A percentile compares a stretch with the other conserved stretches of the same genome.
Evolutionary conservation across 2,329 filamentous ascomycete genomes (phyloP).

Genomic region (Aureobasidium lini): DNA sequence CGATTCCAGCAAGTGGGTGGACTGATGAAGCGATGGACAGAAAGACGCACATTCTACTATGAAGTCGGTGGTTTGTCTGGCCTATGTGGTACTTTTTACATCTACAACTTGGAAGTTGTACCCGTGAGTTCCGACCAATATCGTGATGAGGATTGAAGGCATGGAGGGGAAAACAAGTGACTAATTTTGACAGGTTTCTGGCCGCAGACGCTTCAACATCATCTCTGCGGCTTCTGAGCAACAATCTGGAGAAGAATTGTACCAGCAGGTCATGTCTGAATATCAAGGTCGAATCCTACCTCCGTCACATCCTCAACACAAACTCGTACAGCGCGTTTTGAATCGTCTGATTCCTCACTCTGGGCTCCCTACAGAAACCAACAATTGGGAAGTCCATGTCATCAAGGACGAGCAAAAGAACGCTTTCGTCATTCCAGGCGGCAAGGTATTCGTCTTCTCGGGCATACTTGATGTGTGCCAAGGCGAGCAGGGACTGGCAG

Average conservation of each 20-base stretch:
- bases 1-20: conserved; percentile 22
- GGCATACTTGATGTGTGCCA: conserved; percentile 62
- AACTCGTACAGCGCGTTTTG: conserved; percentile 57
- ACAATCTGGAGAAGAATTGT: conserved; percentile 45
- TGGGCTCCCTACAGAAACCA: conserved; percentile 44
- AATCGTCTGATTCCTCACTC: conserved; percentile 58
- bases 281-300: conserved; percentile 51
- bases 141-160: not conserved
- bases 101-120: conserved; percentile 62
- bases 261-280: conserved; percentile 49
- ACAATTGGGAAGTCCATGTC: conserved; percentile 64
- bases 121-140: conserved; percentile 36
- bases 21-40: conserved; percentile 31
- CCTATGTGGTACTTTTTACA: conserved; percentile 51
- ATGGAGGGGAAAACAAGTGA: not conserved
- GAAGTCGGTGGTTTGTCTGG: conserved; percentile 37
- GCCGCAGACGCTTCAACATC: conserved; percentile 66
- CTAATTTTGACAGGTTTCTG: conserved; percentile 45
- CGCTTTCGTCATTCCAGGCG: conserved; percentile 68
- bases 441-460: conserved; percentile 73
- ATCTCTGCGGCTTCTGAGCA: conserved; percentile 50
- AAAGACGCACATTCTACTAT: conserved; percentile 40
- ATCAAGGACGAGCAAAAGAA: conserved; percentile 63
- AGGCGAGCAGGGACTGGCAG: conserved; percentile 62
- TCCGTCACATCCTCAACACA: conserved; percentile 50